Conservation (phyloP, 805 yeast genomes). For the Blastobotrys terrestris region DNA sequence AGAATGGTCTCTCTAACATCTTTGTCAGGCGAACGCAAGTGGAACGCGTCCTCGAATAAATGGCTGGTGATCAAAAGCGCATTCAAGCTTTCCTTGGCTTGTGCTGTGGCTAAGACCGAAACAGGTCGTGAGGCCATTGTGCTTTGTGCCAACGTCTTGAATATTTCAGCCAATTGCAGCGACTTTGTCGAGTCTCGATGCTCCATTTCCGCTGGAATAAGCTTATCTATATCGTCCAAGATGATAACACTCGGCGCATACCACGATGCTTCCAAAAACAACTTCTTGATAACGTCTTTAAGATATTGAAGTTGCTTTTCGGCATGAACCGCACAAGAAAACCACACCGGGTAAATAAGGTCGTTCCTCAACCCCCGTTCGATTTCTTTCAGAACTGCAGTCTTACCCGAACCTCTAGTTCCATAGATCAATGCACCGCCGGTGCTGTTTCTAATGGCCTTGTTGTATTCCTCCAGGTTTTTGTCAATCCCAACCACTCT, state of each 20-base stretch:
- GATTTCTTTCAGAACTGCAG: constrained; percentile 45
- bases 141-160: constrained; percentile 43
- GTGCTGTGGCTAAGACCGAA: constrained; percentile 55
- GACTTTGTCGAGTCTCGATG: constrained; percentile 56
- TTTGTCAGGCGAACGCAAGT: constrained; percentile 65
- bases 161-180: constrained; percentile 57
- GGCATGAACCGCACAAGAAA: constrained; percentile 50
- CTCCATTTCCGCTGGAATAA: constrained; percentile 61
- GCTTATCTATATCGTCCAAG: constrained; percentile 70
- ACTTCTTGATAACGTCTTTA: constrained; percentile 39
- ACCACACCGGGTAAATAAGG: constrained; percentile 42
- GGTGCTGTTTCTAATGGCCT: constrained; percentile 39
- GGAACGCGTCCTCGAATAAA: constrained; percentile 55
- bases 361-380: constrained; percentile 32
- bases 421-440: constrained; percentile 65
- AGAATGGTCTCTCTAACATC: constrained; percentile 47
- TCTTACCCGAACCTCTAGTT: constrained; percentile 75
- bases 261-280: constrained; percentile 59
- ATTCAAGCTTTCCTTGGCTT: constrained; percentile 61
- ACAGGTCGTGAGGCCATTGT: constrained; percentile 39
- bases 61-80: constrained; percentile 58
- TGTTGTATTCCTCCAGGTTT: constrained; percentile 35
- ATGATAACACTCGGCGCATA: constrained; percentile 68
- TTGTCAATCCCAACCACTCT: constrained; percentile 54
- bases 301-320: constrained; percentile 48